Evolutionary conservation across 345 rosid species (phyloP), one percentile per base, ranked within the genome.

Genomic region (Salix brachista): DNA sequence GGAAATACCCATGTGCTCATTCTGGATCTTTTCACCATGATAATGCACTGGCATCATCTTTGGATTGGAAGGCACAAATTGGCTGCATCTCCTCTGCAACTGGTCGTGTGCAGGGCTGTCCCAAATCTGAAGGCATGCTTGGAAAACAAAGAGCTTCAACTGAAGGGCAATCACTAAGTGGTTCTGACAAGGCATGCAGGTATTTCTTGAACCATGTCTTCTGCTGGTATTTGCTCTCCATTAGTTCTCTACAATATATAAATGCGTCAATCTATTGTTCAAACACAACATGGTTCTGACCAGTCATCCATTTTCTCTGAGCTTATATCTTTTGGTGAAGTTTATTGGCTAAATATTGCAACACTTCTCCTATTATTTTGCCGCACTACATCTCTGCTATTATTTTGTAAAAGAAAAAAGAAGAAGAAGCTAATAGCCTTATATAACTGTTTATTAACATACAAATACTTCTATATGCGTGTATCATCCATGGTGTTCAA

Each of bases 151-250:
- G 74, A 74, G 74, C 67, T 74, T 71, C 83, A 32, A 61, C 50
- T 71, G 87, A 85, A 74, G 80, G 70, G 16, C 75, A 67, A 66
- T 71, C 34, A 25, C 80, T 50, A 37, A 69, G 75, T 65, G 80
- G 48, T 82, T 87, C 81, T 54, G 81, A 83, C 72, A 75, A 81
- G 62, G 75, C 90, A 73, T 80, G 70, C 78, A 84, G 93, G 90
- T 88, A 79, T 37, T 65, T 39, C 23, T 69, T 44, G 42, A n/a
- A 66, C 58, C 48, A 19, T 42, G 39, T 37, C 69, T 66, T 70
- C 70, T 19, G 50, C 26, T 60, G 14, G 69, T 77, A 18, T 77
- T 65, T 21, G 6, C 30, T 34, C 28, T 60, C 18, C 10, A 68
- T 41, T 72, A 8, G 30, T 34, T 21, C 34, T 70, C 12, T 10